These are phyloP conservation scores for Dichotomopilus funicola DNA, from an alignment of 2,329 filamentous ascomycete species.

Conservation along the genomic window DNA sequence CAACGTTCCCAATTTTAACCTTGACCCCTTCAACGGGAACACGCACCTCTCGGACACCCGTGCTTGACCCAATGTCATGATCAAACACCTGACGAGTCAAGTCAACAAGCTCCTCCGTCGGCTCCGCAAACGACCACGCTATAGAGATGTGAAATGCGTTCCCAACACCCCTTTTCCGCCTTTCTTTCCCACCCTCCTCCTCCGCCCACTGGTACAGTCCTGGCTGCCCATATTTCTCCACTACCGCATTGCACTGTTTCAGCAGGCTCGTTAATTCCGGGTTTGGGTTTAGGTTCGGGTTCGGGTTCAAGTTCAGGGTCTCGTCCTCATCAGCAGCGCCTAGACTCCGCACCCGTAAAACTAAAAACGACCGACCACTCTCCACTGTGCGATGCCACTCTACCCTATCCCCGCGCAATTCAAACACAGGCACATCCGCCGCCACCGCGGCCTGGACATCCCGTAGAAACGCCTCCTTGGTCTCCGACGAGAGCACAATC, in stretches of 20 bases:
- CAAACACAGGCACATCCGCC: constrained; percentile 28
- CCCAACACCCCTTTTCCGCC: constrained; percentile 14
- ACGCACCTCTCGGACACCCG: constrained; percentile 34
- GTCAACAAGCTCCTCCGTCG: constrained; percentile 37
- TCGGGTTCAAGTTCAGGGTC: not conserved
- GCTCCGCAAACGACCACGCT: constrained; percentile 67
- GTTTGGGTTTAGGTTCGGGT: constrained; percentile 26
- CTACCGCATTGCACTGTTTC: constrained; percentile 55
- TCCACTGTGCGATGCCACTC: constrained; percentile 48
- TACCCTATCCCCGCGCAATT: constrained; percentile 27
- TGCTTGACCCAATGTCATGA: constrained; percentile 17
- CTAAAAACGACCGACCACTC: constrained; percentile 74
- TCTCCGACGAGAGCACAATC: constrained; percentile 64
- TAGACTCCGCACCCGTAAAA: constrained; percentile 54
- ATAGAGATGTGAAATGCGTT: constrained; percentile 80
- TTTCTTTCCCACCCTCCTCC: constrained; percentile 13
- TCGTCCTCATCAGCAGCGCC: not conserved
- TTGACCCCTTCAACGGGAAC: constrained; percentile 59
- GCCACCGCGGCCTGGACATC: constrained; percentile 42
- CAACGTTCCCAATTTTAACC: constrained; percentile 66
- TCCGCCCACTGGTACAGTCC: constrained; percentile 53
- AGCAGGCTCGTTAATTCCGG: constrained; percentile 58
- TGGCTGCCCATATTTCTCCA: constrained; percentile 58
- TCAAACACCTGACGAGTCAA: constrained; percentile 31
- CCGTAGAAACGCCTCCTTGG: constrained; percentile 62